Evolutionary conservation across 257 asterid species (phyloP).

Genomic region (Jacaranda mimosifolia): DNA sequence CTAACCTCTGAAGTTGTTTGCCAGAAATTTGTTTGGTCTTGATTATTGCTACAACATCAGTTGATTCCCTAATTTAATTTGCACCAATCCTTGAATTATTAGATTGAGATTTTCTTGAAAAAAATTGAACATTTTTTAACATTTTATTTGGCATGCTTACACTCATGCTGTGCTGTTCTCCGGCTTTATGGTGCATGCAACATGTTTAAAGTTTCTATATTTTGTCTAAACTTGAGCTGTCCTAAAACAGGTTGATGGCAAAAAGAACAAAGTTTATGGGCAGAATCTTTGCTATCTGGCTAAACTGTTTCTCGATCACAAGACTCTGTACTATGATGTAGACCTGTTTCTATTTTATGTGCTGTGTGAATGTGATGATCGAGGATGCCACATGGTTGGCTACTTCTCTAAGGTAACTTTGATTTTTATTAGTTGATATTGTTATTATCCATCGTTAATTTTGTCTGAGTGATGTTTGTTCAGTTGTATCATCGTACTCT

Average conservation of each 20-base stretch:
- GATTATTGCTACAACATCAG: background rate
- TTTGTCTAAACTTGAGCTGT: slow-evolving; percentile 25
- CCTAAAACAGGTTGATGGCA: slow-evolving; percentile 92
- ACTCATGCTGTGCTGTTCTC: background rate
- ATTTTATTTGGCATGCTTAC: too few species aligned
- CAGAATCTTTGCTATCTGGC: slow-evolving; percentile 97
- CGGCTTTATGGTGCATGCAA: background rate
- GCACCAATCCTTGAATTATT: background rate
- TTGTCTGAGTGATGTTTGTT: background rate
- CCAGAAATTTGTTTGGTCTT: background rate
- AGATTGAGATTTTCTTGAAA: background rate
- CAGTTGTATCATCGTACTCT: background rate
- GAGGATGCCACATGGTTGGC: slow-evolving; percentile 99
- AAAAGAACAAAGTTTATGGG: slow-evolving; percentile 94
- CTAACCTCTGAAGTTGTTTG: background rate
- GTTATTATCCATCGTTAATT: background rate
- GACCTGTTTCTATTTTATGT: slow-evolving; percentile 88
- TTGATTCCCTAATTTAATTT: too few species aligned
- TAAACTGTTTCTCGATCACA: slow-evolving; percentile 90
- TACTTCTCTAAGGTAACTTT: slow-evolving; percentile 89
- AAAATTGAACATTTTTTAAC: background rate
- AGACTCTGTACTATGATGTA: slow-evolving; percentile 91
- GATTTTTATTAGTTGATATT: background rate
- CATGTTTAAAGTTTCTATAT: background rate
- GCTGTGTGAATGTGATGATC: slow-evolving; percentile 94